Evolutionary conservation across 805 yeast genomes (phyloP).

Genomic region (Kuraishia molischiana): DNA sequence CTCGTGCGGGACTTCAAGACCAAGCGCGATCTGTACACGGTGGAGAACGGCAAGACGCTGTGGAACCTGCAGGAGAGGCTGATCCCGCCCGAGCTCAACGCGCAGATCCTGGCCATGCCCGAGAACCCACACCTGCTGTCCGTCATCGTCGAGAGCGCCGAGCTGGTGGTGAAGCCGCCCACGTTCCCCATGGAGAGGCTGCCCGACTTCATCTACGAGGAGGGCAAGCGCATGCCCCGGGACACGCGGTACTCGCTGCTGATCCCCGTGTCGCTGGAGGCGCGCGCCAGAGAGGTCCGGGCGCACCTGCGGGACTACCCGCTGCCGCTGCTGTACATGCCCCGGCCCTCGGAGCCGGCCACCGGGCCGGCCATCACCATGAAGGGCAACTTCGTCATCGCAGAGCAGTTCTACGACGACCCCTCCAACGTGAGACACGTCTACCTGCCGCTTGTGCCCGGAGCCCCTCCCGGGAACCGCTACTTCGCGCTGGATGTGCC

Average conservation of each 20-base stretch:
- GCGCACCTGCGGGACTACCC: slow-evolving; percentile 81
- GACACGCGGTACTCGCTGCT: slow-evolving; percentile 60
- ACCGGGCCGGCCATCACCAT: slow-evolving; percentile 23
- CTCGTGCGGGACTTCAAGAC: slow-evolving; percentile 41
- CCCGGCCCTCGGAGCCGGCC: slow-evolving; percentile 29
- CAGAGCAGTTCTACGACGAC: slow-evolving; percentile 49
- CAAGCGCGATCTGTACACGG: slow-evolving; percentile 28
- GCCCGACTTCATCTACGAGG: slow-evolving; percentile 51
- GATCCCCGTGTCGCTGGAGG: slow-evolving; percentile 52
- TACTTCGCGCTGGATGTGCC: slow-evolving; percentile 56
- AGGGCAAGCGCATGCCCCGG: slow-evolving; percentile 78
- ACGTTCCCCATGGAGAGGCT: slow-evolving; percentile 35
- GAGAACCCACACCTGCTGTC: slow-evolving; percentile 41
- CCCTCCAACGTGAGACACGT: slow-evolving; percentile 47
- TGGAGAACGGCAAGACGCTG: slow-evolving; percentile 27
- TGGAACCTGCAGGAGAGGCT: slow-evolving; percentile 27
- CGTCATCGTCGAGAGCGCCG: slow-evolving; percentile 35
- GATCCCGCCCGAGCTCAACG: slow-evolving; percentile 30
- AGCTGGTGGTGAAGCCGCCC: slow-evolving; percentile 36
- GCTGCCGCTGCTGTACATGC: slow-evolving; percentile 69
- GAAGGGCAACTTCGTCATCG: slow-evolving; percentile 57
- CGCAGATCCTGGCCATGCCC: slow-evolving; percentile 34
- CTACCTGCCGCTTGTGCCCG: slow-evolving; percentile 51
- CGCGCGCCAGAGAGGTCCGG: slow-evolving; percentile 51
- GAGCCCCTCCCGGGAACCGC: slow-evolving; percentile 22